Percentiles rank a stretch among this genome's conserved stretches.
phyloP scores from a whole-genome alignment of 2,329 filamentous ascomycete species.

The Triangularia verruculosa region DNA sequence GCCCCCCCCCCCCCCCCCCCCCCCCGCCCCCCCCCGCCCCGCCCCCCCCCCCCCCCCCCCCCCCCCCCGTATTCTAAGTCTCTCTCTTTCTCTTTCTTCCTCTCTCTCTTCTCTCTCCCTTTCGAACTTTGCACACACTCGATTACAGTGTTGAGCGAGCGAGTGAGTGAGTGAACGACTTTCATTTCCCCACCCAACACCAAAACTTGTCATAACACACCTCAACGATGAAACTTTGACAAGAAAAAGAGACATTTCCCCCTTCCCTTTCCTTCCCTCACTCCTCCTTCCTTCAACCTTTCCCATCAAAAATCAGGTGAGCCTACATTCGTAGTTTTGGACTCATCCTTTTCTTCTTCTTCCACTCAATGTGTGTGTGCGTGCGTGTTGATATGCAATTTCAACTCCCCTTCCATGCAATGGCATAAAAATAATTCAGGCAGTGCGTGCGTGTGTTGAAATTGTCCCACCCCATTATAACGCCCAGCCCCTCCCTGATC shows the following conservation, averaged over 20 bases:
- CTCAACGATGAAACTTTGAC: background rate
- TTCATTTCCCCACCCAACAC: background rate
- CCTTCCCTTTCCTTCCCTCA: background rate
- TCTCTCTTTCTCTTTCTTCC: background rate
- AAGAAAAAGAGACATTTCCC: background rate
- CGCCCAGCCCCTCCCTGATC: background rate
- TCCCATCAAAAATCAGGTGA: background rate
- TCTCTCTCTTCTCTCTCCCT: background rate
- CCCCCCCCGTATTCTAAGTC: background rate
- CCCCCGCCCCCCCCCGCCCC: no score
- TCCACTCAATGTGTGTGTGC: background rate
- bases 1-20: no score
- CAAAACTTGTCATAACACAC: no score
- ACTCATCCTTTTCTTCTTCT: background rate
- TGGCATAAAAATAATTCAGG: background rate
- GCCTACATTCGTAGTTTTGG: background rate
- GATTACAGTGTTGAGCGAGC: no score
- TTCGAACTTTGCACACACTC: background rate
- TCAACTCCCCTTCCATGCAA: background rate
- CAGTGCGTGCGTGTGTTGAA: background rate
- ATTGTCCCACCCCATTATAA: slow-evolving; percentile 3
- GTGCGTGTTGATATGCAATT: background rate
- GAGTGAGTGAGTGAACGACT: background rate
- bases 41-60: no score
- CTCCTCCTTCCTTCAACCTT: background rate